phyloP scores from a whole-genome alignment of 768 basidiomycete species.

The Floccularia luteovirens region DNA sequence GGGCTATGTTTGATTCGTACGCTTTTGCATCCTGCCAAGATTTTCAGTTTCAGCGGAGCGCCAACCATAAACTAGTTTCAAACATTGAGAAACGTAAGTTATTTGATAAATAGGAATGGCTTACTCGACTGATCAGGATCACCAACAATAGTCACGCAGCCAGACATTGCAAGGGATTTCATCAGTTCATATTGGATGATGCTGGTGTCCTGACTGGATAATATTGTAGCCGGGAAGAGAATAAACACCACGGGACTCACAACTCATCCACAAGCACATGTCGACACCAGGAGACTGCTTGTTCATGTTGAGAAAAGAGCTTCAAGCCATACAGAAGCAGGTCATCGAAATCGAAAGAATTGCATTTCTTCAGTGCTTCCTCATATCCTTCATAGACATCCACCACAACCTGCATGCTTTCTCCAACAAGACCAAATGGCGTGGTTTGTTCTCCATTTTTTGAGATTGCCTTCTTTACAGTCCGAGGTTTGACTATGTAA shows the following conservation, averaged over 20 bases:
- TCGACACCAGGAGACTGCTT: slow-evolving; percentile 48
- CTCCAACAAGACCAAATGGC: no score
- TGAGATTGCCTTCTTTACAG: slow-evolving; percentile 7
- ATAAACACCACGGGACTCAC: slow-evolving; percentile 29
- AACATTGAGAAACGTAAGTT: neutral
- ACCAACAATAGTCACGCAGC: slow-evolving; percentile 73
- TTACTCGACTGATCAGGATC: slow-evolving; percentile 88
- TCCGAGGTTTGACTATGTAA: slow-evolving; percentile 12
- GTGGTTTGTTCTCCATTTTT: slow-evolving; percentile 8
- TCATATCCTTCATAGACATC: slow-evolving; percentile 65
- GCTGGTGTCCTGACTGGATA: slow-evolving; percentile 69
- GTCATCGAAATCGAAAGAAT: slow-evolving; percentile 86
- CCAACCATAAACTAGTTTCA: slow-evolving; percentile 70
- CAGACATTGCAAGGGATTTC: slow-evolving; percentile 47
- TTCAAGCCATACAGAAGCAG: slow-evolving; percentile 66
- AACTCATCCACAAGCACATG: slow-evolving; percentile 82
- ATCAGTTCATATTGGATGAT: slow-evolving; percentile 76
- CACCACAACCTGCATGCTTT: slow-evolving; percentile 28
- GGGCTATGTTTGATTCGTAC: slow-evolving; percentile 17
- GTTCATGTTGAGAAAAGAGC: slow-evolving; percentile 44
- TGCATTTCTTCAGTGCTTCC: slow-evolving; percentile 44
- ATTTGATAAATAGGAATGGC: neutral
- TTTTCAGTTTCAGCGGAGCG: slow-evolving; percentile 75
- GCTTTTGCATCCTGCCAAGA: slow-evolving; percentile 61
- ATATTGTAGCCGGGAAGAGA: neutral